Conservation (phyloP, 2,329 filamentous ascomycete species). For the Colletotrichum chrysophilum region DNA sequence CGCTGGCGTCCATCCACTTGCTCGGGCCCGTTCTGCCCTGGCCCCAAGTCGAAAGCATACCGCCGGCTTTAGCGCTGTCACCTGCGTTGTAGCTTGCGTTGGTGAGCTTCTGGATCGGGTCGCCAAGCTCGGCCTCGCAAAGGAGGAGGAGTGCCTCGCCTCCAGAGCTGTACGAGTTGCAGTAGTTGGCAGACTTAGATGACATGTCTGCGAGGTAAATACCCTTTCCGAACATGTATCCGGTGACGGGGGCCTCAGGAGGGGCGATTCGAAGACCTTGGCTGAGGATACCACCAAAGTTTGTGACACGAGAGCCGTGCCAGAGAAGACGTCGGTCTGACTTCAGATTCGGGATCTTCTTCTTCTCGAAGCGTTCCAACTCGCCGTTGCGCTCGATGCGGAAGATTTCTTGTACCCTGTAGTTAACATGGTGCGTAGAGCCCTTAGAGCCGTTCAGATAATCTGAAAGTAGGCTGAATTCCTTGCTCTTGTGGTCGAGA, state of each 20-base stretch:
- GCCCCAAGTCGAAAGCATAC: slow-evolving; percentile 73
- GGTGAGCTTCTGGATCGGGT: slow-evolving; percentile 72
- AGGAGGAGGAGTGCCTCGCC: slow-evolving; percentile 77
- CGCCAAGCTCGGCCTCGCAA: slow-evolving; percentile 79
- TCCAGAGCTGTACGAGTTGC: slow-evolving; percentile 64
- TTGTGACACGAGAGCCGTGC: slow-evolving; percentile 85
- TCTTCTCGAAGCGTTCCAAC: slow-evolving; percentile 68
- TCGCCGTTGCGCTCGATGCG: slow-evolving; percentile 81
- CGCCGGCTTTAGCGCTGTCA: slow-evolving; percentile 62
- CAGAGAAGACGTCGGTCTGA: slow-evolving; percentile 79
- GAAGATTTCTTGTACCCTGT: slow-evolving; percentile 77
- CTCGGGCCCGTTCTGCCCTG: slow-evolving; percentile 68
- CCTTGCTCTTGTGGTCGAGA: slow-evolving; percentile 60
- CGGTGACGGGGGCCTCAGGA: slow-evolving; percentile 77
- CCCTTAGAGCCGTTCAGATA: slow-evolving; percentile 76
- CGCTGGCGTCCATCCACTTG: slow-evolving; percentile 77
- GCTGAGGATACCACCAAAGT: slow-evolving; percentile 85
- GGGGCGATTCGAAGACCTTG: slow-evolving; percentile 92
- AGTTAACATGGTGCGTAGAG: slow-evolving; percentile 65
- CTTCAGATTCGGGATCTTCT: slow-evolving; percentile 55
- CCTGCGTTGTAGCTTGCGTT: slow-evolving; percentile 66
- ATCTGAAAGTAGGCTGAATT: slow-evolving; percentile 68
- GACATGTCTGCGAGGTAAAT: slow-evolving; percentile 89
- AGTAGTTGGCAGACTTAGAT: slow-evolving; percentile 84
- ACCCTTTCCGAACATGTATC: slow-evolving; percentile 91